These are phyloP conservation scores for Ichthyophthirius multifiliis DNA, from an alignment of 169 alveolate genomes.

Conservation along the genomic window DNA sequence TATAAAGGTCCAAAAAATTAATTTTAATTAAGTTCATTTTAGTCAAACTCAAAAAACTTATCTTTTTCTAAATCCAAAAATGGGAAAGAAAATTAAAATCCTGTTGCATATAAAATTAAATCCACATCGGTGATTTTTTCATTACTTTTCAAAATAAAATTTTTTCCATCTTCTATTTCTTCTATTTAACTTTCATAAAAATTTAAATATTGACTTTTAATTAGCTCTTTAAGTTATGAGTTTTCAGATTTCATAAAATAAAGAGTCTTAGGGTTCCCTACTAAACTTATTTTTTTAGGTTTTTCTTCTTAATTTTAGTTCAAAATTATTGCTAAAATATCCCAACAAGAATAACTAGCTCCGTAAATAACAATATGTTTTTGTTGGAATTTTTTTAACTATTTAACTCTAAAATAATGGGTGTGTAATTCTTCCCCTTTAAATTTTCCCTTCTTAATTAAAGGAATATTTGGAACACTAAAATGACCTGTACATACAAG, in stretches of 20 bases:
- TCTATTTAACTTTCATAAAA: background rate
- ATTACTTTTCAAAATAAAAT: background rate
- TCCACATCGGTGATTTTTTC: background rate
- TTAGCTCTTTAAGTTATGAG: background rate
- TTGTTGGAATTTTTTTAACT: background rate
- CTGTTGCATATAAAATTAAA: background rate
- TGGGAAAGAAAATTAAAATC: background rate
- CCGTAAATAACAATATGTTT: background rate
- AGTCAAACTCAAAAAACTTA: background rate
- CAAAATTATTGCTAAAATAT: background rate
- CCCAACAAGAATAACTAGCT: background rate
- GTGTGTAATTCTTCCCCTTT: no score
- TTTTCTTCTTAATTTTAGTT: background rate
- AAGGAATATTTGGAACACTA: no score
- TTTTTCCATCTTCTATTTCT: background rate
- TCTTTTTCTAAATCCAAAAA: background rate
- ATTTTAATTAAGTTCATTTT: background rate
- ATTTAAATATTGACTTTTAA: background rate
- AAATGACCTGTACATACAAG: background rate
- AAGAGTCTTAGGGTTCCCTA: background rate
- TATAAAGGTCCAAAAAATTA: constrained; percentile 21
- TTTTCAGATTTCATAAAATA: background rate
- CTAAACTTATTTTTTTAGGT: background rate
- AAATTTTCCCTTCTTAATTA: no score
- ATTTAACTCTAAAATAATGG: no score